Percentiles rank a stretch among this genome's conserved stretches.
Conservation (phyloP, 306 rosid genomes). For the Malus orientalis region DNA sequence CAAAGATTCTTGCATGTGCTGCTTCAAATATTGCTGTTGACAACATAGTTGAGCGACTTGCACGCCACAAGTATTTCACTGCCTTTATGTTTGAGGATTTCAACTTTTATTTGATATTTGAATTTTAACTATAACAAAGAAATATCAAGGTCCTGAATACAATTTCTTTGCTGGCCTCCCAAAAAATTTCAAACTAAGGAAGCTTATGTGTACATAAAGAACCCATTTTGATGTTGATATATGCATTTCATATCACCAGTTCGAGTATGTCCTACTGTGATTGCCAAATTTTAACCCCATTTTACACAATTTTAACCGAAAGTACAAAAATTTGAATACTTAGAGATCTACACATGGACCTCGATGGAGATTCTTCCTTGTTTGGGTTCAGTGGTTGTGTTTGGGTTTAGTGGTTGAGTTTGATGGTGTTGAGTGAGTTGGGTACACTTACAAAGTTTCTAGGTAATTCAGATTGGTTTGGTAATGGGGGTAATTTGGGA, state of each 20-base stretch:
- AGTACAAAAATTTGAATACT: not conserved
- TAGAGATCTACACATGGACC: not conserved
- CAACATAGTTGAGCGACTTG: conserved; percentile 95
- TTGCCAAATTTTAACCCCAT: not conserved
- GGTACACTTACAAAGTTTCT: not conserved
- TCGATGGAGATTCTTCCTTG: not conserved
- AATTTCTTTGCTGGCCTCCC: not conserved
- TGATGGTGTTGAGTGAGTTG: not conserved
- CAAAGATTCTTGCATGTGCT: conserved; percentile 94
- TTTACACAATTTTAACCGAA: too few species aligned
- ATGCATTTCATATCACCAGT: not conserved
- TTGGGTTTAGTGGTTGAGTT: not conserved
- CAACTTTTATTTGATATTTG: not conserved
- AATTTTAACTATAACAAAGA: not conserved
- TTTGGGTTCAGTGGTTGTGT: not conserved
- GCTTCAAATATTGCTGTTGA: conserved; percentile 99
- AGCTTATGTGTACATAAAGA: not conserved
- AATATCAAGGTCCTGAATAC: not conserved
- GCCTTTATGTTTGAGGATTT: conserved; percentile 8
- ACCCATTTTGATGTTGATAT: not conserved
- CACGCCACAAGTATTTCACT: conserved; percentile 56
- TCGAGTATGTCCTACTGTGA: not conserved
- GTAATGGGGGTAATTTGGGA: too few species aligned
- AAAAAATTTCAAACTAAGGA: not conserved
- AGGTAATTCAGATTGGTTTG: too few species aligned